Evolutionary conservation across 768 basidiomycete genomes (phyloP).

Genomic region (Suillus lakei): DNA sequence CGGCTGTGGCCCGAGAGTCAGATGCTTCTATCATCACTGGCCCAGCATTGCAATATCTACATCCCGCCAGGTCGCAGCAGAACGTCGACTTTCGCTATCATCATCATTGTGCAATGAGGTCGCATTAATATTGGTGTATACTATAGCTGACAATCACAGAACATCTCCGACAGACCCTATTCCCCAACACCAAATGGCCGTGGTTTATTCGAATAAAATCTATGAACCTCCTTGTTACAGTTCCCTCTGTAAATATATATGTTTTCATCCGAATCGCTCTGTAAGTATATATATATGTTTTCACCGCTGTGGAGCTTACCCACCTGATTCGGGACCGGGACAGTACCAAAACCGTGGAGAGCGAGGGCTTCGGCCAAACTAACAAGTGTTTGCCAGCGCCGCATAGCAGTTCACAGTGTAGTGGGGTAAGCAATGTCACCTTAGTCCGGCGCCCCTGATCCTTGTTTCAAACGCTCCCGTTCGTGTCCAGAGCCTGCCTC

Average conservation of each 20-base stretch:
- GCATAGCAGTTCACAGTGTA: neutral
- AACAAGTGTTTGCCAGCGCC: neutral
- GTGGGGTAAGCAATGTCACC: too few relatives aligned
- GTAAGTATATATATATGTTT: neutral
- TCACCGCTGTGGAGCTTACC: too few relatives aligned
- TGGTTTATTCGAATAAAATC: neutral
- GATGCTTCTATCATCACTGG: neutral
- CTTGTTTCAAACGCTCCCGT: neutral
- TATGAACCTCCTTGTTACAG: neutral
- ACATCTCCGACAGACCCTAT: conserved; percentile 6
- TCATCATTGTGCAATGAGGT: neutral
- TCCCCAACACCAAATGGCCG: conserved; percentile 3
- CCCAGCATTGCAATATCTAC: neutral
- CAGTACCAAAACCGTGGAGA: neutral
- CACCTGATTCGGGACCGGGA: neutral
- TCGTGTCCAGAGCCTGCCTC: neutral
- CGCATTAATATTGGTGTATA: neutral
- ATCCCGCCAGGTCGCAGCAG: neutral
- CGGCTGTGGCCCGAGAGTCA: neutral
- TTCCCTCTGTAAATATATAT: neutral
- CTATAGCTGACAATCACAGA: neutral
- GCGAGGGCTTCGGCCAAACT: neutral
- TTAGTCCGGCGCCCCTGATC: neutral
- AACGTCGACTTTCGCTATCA: neutral
- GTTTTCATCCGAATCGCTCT: neutral